Conservation (phyloP, 768 basidiomycete genomes). For the Termitomyces sp. region DNA sequence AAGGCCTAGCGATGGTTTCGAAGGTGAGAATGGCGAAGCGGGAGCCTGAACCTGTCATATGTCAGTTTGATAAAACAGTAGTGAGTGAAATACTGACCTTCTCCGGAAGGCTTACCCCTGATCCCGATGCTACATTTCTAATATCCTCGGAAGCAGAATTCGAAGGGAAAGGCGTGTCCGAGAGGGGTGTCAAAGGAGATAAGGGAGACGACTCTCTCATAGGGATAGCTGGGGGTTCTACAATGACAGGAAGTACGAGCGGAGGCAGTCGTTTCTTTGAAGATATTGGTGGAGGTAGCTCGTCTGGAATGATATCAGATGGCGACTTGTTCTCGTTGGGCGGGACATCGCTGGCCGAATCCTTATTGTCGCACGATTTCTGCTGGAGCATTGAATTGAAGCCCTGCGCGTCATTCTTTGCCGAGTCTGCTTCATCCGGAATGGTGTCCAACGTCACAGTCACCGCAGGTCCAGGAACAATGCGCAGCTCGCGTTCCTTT, state of each 20-base stretch:
- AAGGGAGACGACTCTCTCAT: slow-evolving; percentile 16
- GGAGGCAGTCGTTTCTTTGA: background rate
- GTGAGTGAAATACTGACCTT: slow-evolving; percentile 16
- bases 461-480: slow-evolving; percentile 16
- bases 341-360: background rate
- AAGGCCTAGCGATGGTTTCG: slow-evolving; percentile 12
- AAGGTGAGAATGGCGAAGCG: background rate
- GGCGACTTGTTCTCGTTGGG: background rate
- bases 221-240: slow-evolving; percentile 20
- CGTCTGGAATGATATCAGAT: background rate
- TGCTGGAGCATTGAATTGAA: slow-evolving; percentile 8
- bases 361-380: too few species aligned
- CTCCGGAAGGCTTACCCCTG: slow-evolving; percentile 15
- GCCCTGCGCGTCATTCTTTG: slow-evolving; percentile 20
- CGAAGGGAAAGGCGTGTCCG: slow-evolving; percentile 36
- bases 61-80: background rate
- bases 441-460: slow-evolving; percentile 12
- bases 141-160: slow-evolving; percentile 13
- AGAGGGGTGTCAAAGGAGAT: slow-evolving; percentile 47
- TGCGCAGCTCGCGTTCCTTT: slow-evolving; percentile 30
- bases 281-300: background rate
- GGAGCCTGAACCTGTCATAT: background rate
- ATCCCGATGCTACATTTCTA: slow-evolving; percentile 17
- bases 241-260: slow-evolving; percentile 1
- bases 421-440: slow-evolving; percentile 15